Evolutionary conservation across 164 flowering plant species (phyloP), one percentile per base, ranked within the genome.

Genomic region (Magnolia kwangsiensis): DNA sequence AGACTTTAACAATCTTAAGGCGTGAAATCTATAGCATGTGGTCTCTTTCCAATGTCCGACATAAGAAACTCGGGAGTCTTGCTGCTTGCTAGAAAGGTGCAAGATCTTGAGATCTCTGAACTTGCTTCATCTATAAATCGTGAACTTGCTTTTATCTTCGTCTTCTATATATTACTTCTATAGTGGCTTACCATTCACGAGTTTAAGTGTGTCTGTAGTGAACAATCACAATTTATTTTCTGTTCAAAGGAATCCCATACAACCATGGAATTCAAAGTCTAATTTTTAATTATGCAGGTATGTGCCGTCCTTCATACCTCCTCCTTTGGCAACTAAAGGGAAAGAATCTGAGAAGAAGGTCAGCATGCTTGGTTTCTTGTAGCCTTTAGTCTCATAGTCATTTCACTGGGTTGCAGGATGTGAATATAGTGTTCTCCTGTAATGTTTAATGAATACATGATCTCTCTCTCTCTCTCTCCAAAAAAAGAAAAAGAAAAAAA

Each of bases 241-340:
- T 72, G 18, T 58, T 55, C 63, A 16, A 65, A 65, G n/a, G 23
- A 59, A 63, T 59, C 21, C 37, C 68, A 51, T 65, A 69, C 31
- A 37, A 58, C 5, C n/a, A 19, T 27, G 29, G 11, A 67, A 50
- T 9, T 67, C 20, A n/a, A 67, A 49, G 50, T 67, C 37, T 73
- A 67, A 64, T 18, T 69, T 70, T 77, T 75, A 49, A 73, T 71
- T 70, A 59, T 78, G 83, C 96, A 96, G 99, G 87, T 96, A 96
- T 88, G 98, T 96, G 69, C 99, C 99, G 73, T 96, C 99, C 67
- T 95, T 94, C 77, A 67, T 96, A 77, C 99, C 99, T 69, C 97
- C 98, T 81, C 91, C 96, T 71, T 63, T 92, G 91, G 89, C 92
- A 80, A 75, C 91, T 79, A 94, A 90, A 86, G 95, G 95, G 74